Evolutionary conservation across 176 grass and related monocot genomes (phyloP).

Genomic region (Aegilops tauschii): DNA sequence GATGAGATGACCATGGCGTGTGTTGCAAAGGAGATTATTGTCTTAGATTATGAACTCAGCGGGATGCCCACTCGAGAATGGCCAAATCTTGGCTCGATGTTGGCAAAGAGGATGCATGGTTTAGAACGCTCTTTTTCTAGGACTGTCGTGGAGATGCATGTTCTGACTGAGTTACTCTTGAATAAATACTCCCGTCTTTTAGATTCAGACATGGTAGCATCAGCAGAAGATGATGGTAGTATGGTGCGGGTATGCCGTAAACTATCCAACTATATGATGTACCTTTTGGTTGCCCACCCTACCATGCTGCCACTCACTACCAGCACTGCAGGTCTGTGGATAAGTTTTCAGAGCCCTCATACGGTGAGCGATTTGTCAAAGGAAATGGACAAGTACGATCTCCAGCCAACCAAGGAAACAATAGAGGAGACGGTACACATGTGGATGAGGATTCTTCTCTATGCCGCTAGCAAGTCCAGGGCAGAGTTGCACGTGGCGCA

Average conservation of each 20-base stretch:
- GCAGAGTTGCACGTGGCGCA: not conserved
- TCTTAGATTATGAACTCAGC: not conserved
- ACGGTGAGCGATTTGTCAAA: too few relatives aligned
- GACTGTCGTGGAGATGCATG: not conserved
- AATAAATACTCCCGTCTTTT: not conserved
- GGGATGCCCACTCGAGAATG: not conserved
- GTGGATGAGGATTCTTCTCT: not conserved
- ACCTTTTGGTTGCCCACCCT: not conserved
- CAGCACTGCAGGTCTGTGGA: not conserved
- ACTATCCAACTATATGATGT: not conserved
- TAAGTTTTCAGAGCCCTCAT: too few relatives aligned
- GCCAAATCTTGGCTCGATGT: not conserved
- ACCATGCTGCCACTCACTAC: not conserved
- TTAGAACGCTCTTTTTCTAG: too few relatives aligned
- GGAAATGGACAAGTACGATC: not conserved
- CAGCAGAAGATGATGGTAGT: not conserved
- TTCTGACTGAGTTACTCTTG: not conserved
- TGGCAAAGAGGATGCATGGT: not conserved
- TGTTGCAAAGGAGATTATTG: not conserved
- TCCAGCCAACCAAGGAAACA: not conserved
- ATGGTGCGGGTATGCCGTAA: not conserved
- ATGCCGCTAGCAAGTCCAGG: not conserved
- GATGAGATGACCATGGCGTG: not conserved
- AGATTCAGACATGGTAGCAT: not conserved
- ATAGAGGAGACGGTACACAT: not conserved